A percentile compares a stretch with the other conserved stretches of the same genome.
Evolutionary conservation across 148 eudicot genomes (phyloP).

Genomic region (Rhododendron williamsianum): DNA sequence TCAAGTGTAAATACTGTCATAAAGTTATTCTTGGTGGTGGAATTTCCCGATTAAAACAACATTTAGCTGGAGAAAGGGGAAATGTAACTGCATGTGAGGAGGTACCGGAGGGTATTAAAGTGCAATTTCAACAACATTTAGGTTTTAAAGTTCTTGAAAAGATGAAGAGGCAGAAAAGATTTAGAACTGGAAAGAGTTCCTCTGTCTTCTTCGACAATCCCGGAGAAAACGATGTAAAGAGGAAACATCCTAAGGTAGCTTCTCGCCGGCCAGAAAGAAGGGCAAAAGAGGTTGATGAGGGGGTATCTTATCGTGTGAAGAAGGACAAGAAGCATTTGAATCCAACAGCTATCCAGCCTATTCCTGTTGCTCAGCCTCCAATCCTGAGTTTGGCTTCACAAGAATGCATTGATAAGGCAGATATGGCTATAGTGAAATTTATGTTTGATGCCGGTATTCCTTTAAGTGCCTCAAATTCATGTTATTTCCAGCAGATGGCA

Average conservation of each 20-base stretch:
- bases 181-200: conserved; percentile 1
- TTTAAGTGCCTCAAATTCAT: conserved; percentile 15
- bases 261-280: not conserved
- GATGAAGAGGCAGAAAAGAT: conserved; percentile 10
- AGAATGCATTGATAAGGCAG: conserved; percentile 17
- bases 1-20: conserved; percentile 21
- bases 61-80: conserved; percentile 23
- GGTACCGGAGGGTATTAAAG: conserved; percentile 18
- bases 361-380: not conserved
- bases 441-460: conserved; percentile 19
- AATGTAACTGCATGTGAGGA: conserved; percentile 19
- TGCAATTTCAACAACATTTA: conserved; percentile 17
- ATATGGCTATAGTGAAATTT: conserved; percentile 17
- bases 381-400: conserved; percentile 1
- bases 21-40: conserved; percentile 25
- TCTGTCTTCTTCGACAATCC: not conserved
- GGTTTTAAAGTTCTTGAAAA: conserved; percentile 16
- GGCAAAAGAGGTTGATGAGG: conserved; percentile 4
- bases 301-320: conserved; percentile 5
- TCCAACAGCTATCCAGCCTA: not conserved
- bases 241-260: not conserved
- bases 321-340: conserved; percentile 10
- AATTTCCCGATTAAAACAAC: conserved; percentile 22
- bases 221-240: conserved; percentile 2
- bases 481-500: conserved; percentile 13